These are phyloP conservation scores for Rhizoclosmatium sp. DNA, from an alignment of 192 early-diverging fungal species.

Conservation along the genomic window DNA sequence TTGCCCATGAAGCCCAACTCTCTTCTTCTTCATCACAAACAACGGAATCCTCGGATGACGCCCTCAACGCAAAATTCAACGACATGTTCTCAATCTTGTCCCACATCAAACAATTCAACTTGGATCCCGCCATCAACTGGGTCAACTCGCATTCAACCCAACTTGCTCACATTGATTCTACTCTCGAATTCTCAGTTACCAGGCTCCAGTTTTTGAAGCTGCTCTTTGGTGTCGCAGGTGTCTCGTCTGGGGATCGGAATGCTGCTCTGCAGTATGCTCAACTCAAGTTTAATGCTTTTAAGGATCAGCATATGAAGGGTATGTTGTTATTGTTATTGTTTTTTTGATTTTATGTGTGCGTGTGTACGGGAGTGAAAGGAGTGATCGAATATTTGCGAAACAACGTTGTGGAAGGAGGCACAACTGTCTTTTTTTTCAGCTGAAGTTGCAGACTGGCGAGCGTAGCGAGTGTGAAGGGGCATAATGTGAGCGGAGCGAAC, in stretches of 20 bases:
- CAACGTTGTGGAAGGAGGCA: no score
- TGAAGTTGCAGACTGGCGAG: no score
- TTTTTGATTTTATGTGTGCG: neutral
- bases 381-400: no score
- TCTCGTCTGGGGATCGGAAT: constrained; percentile 17
- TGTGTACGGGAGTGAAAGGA: no score
- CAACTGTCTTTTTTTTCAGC: no score
- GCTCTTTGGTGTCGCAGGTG: constrained; percentile 48
- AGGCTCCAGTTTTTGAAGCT: constrained; percentile 80
- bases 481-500: no score
- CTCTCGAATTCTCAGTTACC: constrained; percentile 91
- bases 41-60: constrained; percentile 32
- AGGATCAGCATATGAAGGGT: constrained; percentile 71
- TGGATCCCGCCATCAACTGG: constrained; percentile 81
- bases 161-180: constrained; percentile 63
- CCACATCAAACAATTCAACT: constrained; percentile 64
- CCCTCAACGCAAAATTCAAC: constrained; percentile 69
- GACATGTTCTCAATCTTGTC: constrained; percentile 84
- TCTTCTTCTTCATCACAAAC: no score
- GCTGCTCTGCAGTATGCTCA: constrained; percentile 82
- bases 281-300: constrained; percentile 72
- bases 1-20: neutral
- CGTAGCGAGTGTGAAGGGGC: no score
- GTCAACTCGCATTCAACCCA: constrained; percentile 62
- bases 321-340: neutral